Evolutionary conservation across 805 yeast genomes (phyloP), one percentile per base, ranked within the genome.

Genomic region (fission yeast (Schizosaccharomyces pombe)): DNA sequence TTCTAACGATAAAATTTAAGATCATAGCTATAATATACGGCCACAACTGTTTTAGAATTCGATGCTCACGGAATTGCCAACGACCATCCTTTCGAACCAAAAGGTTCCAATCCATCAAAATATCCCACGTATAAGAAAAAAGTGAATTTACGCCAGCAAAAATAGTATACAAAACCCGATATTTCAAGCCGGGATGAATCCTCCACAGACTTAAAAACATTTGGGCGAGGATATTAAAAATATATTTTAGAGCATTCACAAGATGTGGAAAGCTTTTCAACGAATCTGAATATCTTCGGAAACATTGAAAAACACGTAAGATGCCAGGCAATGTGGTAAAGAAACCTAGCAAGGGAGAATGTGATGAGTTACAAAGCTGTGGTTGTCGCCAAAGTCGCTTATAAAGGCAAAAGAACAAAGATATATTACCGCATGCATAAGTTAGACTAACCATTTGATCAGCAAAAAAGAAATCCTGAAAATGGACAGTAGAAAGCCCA

Each of bases 231-330:
- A 82, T 73, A 1, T 87, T 75, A 37, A 80, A 67, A 0, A 74
- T 61, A 64, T 89, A 91, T 65, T 91, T 91, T 33, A 72, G 61
- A 72, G 85, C 85, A 62, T 91, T 91, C 4, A 94, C 89, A 56
- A 89, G 67, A 71, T 91, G 98, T 0, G 98, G 98, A 63, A 91
- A 91, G 83, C 87, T 81, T 62, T 87, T 95, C 1, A 93, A 89
- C 0, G 96, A 82, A 63, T 91, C 98, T 29, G 79, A 77, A 64
- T 74, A 91, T 74, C 98, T 93, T 61, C 98, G 71, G 33, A 82
- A 64, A 67, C 98, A 91, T 64, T 91, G 98, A 55, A 89, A 63
- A 56, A 83, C 77, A 68, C 98, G 82, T 86, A 94, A 85, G 47
- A 84, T 75, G 56, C 85, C 80, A 0, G 98, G 98, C 19, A 91